A percentile compares a stretch with the other conserved stretches of the same genome.
phyloP scores from a whole-genome alignment of 2,329 filamentous ascomycete species.

The Penicillium sp. region DNA sequence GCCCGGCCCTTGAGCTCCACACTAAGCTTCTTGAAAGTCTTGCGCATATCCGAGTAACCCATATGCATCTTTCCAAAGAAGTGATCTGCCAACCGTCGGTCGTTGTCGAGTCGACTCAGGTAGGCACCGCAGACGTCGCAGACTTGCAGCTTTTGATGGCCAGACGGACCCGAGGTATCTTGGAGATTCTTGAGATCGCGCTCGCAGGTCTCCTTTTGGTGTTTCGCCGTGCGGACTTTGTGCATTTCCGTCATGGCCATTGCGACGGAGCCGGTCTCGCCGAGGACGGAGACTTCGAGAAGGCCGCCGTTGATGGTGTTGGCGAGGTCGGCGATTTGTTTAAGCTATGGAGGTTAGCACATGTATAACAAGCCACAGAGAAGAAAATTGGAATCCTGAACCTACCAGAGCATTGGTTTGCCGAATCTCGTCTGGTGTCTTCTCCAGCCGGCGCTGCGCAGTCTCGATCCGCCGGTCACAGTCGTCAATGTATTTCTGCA shows the following conservation, averaged over 20 bases:
- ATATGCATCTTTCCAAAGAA: slow-evolving; percentile 99
- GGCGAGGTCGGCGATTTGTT: slow-evolving; percentile 75
- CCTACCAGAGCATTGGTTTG: slow-evolving; percentile 80
- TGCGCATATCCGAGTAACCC: slow-evolving; percentile 96
- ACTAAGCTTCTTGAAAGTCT: slow-evolving; percentile 79
- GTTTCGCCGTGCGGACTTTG: slow-evolving; percentile 73
- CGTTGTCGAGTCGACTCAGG: slow-evolving; percentile 85
- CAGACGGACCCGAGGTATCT: slow-evolving; percentile 86
- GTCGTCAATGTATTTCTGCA: slow-evolving; percentile 94
- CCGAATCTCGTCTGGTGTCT: slow-evolving; percentile 94
- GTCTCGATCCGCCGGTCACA: slow-evolving; percentile 91
- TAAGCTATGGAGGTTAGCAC: slow-evolving; percentile 50
- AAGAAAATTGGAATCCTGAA: background rate
- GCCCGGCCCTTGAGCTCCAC: slow-evolving; percentile 76
- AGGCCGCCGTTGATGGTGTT: slow-evolving; percentile 76
- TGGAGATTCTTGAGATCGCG: slow-evolving; percentile 83
- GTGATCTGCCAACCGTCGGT: slow-evolving; percentile 87
- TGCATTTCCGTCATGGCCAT: slow-evolving; percentile 83
- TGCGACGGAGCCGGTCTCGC: slow-evolving; percentile 73
- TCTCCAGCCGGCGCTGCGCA: slow-evolving; percentile 85
- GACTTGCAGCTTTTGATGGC: slow-evolving; percentile 96
- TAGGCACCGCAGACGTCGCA: slow-evolving; percentile 98
- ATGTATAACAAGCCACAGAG: no score
- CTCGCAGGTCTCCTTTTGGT: slow-evolving; percentile 77
- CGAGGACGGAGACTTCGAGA: slow-evolving; percentile 79